Evolutionary conservation across 2,329 filamentous ascomycete species (phyloP), one percentile per base, ranked within the genome.

Genomic region (Xylariomycetidae sp.): DNA sequence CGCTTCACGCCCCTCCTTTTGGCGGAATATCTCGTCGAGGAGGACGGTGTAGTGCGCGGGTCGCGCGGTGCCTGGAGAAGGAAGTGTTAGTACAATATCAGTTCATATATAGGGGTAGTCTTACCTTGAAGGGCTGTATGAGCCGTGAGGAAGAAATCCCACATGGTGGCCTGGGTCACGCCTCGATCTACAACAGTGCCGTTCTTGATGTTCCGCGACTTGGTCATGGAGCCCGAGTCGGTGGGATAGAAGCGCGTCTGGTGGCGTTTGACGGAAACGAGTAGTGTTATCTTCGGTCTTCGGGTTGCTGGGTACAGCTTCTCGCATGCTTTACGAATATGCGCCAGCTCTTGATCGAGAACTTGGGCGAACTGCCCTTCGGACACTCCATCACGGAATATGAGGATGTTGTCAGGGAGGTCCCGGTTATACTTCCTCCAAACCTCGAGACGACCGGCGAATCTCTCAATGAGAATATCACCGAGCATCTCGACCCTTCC

Each of bases 311-410:
- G 67, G 50, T 88, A 90, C 1, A 70, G 42, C 16, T 64, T 55
- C 2, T 61, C 48, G 55, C 85, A 90, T 0, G 87, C 87, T 6
- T 67, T 59, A 5, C 80, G 68, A 35, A 90, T 80, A 2, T 62
- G 54, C 0, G 78, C 77, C 25, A 94, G 67, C 57, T 96, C 89
- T 1, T 72, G 41, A 0, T 75, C 62, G 1, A 92, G 61, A 0
- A 94, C 82, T 15, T 72, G 64, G 0, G 69, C 51, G 57, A 89
- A 95, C 46, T 95, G 88, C 0, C 87, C 81, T 49, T 95, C 89
- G 0, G 86, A 92, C 0, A 96, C 87, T 22, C 89, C 89, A 48
- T 95, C 89, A 16, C 89, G 82, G 64, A 87, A 96, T 29, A 95
- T 75, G 41, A 96, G 63, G 27, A 95, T 82, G 49, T 88, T 85